Base-by-base conservation (phyloP, 208 protist species). In the Naegleria fowleri region DNA sequence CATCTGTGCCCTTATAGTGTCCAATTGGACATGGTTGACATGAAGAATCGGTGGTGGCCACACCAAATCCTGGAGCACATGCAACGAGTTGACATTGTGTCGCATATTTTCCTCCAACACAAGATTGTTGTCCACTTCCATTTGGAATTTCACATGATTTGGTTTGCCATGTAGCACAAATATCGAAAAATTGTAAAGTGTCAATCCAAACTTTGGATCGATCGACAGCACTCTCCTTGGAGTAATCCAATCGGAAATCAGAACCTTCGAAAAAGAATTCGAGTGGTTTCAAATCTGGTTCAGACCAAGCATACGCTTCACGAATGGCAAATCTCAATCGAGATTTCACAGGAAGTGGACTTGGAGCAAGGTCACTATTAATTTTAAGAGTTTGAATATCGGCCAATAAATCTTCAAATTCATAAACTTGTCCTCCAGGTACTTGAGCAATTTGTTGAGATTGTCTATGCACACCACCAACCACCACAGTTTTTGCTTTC, bases 201-300 rank as follows among this genome's bases (percentile, higher is more conserved):
- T 79, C 67, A 79, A 79, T 79, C 67, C 67, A 79, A 79, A 79
- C 67, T n/a, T 79, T 79, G 7, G 67, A 36, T 79, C 67, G 19
- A 79, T 79, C 67, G 0, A 79, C 67, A 79, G 67, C 67, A 79
- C 67, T 79, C n/a, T 79, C 67, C 25, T 79, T 79, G n/a, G 67
- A 36, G 36, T 79, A 79, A 2, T 13, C n/a, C 67, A 79, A 79
- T 79, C 67, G 19, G 67, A 79, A 79, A 79, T 79, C 67, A 79
- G 67, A 79, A 36, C 29, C 29, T 79, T 79, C 67, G n/a, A 79
- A 79, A 25, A 79, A 79, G 67, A 79, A 79, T 79, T 79, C 67
- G 6, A 79, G 25, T 7, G 67, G 67, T 36, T 19, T 79, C 9
- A 36, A 29, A 36, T 29, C 29, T 36, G 19, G 13, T 36, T 79